Evolutionary conservation across 2,329 filamentous ascomycete genomes (phyloP), one percentile per base, ranked within the genome.

Genomic region (Calonectria pauciramosa): DNA sequence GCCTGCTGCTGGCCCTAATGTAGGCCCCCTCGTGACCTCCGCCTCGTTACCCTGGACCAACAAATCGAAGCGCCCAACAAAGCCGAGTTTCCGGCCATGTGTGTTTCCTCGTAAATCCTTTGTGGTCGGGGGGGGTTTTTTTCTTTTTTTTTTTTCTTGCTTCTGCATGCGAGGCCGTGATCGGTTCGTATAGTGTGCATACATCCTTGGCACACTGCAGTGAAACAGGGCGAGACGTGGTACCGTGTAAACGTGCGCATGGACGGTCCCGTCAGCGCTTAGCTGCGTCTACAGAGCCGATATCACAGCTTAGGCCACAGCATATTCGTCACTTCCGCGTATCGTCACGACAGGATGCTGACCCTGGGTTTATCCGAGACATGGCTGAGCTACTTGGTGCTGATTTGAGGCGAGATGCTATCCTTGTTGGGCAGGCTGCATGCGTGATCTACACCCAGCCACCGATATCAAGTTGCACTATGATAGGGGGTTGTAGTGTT

Each of bases 11-110:
- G 41, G 38, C 26, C 41, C 60, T 23, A n/a, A 65, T 47, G 60
- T 44, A 47, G 16, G 26, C 10, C 26, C 34, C 28, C 60, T 49
- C 60, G 60, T 65, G 60, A 65, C 41, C 41, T 47, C 34, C 28
- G 52, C 34, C 60, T 65, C 41, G 60, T 14, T 65, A 63, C 56
- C 56, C 56, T 63, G 56, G 38, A 49, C 60, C 60, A 65, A 65
- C 28, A 26, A 36, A 16, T 18, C 38, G 11, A 23, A 23, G 20
- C 44, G 23, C 38, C 60, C 60, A 65, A 23, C 41, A 65, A 49
- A 65, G 60, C 60, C 60, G 18, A n/a, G 13, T 63, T 63, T 11
- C 56, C 41, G 38, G 44, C 20, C 14, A 9, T 38, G 28, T n/a
- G 28, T 28, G 20, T 23, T 49, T 49, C 23, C 41, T 44, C 60